phyloP scores from a whole-genome alignment of 768 basidiomycete genomes.

The Trametes cingulata region DNA sequence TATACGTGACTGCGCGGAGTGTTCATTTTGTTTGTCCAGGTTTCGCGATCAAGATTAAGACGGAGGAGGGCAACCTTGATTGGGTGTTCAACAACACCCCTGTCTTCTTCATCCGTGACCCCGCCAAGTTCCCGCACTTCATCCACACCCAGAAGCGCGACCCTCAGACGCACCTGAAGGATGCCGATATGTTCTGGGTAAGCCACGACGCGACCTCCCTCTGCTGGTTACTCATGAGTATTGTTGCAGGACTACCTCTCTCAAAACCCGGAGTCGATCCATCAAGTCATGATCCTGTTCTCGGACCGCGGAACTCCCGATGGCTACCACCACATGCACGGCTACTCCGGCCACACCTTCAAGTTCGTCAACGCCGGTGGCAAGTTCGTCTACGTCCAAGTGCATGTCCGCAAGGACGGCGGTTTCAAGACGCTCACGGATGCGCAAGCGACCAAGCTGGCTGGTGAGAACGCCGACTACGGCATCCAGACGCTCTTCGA shows the following conservation, averaged over 20 bases:
- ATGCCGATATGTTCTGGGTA: constrained; percentile 85
- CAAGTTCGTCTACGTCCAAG: constrained; percentile 82
- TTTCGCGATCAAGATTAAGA: constrained; percentile 87
- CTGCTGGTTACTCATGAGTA: too few species aligned
- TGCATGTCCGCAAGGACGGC: constrained; percentile 75
- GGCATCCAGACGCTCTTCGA: constrained; percentile 78
- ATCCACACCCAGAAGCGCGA: constrained; percentile 93
- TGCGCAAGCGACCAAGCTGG: constrained; percentile 62
- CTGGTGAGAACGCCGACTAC: constrained; percentile 83
- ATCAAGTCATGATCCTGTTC: constrained; percentile 88
- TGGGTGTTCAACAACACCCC: constrained; percentile 94
- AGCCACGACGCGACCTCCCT: constrained; percentile 15
- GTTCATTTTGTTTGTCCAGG: constrained; percentile 41
- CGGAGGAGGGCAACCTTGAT: constrained; percentile 90
- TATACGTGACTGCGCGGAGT: background rate
- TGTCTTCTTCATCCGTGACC: constrained; percentile 86
- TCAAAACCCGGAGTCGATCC: constrained; percentile 86
- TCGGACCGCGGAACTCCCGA: constrained; percentile 95
- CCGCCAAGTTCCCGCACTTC: constrained; percentile 90
- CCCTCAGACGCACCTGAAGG: constrained; percentile 90
- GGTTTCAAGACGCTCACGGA: constrained; percentile 85
- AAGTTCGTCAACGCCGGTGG: constrained; percentile 87
- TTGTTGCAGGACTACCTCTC: constrained; percentile 75
- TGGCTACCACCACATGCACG: constrained; percentile 86
- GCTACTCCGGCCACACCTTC: constrained; percentile 92